Base-by-base conservation (phyloP, 2,329 filamentous ascomycete genomes). In the Penicillium sclerotiorum region DNA sequence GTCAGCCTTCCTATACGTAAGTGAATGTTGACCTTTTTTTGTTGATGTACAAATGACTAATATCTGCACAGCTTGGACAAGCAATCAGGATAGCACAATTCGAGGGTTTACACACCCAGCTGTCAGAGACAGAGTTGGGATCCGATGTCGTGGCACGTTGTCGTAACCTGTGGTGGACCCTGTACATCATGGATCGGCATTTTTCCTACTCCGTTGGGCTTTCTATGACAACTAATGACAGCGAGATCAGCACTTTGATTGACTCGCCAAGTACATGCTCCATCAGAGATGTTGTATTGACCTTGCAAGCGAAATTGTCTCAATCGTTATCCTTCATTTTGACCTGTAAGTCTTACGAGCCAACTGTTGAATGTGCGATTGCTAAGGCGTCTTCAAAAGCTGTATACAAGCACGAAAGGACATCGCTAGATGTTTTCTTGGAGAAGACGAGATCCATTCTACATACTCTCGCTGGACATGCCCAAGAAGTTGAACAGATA, bases 111-210 rank as follows among this genome's bases (percentile, higher is more conserved):
- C 73, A 76, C 32, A 73, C 72, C 0, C 63, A 73, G 15, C 58
- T 76, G 0, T 68, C 71, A 0, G 69, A 72, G 18, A 56, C 62
- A 2, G 66, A 70, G 20, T 61, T 75, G 0, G 68, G 68, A 0
- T 33, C 52, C 5, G 61, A 64, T 12, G 69, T 65, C 0, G 63
- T 73, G 0, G 51, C 58, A 0, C 58, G 62, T 0, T 74, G 69
- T 30, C 69, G 71, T 1, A 65, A 68, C 46, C 56, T 75, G 2
- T 76, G 72, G 72, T 73, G 72, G 70, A 72, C 70, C 0, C 43
- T 73, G 2, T 74, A 74, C 28, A 71, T 72, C 13, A 69, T 73
- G 61, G 72, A 75, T 20, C 60, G 68, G 0, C 68, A 75, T 18
- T 70, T 75, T 28, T 74, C 70, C 0, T 69, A 68, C 0, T 74